Evolutionary conservation across 1,284 basidiomycete genomes (phyloP).

Genomic region (Thecaphora thlaspeos): DNA sequence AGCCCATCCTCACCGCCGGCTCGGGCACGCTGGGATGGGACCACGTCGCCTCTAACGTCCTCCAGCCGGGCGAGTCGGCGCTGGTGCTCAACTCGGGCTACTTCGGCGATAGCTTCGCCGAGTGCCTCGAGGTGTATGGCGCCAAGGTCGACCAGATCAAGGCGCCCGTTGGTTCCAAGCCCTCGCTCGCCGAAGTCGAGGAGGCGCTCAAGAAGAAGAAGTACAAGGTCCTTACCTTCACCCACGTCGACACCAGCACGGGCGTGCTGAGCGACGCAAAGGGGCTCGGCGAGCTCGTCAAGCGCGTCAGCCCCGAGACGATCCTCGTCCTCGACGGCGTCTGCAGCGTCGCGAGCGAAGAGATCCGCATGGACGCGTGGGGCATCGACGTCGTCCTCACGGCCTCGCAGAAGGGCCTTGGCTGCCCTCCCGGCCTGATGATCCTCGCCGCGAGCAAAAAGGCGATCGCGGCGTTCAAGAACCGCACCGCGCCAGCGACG

Average conservation of each 20-base stretch:
- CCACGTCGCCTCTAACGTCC: constrained; percentile 67
- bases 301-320: constrained; percentile 78
- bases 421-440: constrained; percentile 89
- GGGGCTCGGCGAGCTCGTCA: constrained; percentile 73
- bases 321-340: constrained; percentile 87
- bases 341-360: constrained; percentile 92
- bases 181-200: constrained; percentile 67
- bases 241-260: constrained; percentile 70
- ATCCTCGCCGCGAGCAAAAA: constrained; percentile 78
- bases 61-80: constrained; percentile 74
- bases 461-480: constrained; percentile 75
- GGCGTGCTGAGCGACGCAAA: constrained; percentile 84
- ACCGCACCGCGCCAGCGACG: constrained; percentile 69
- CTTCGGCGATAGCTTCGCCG: constrained; percentile 56
- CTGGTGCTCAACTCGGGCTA: constrained; percentile 69
- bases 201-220: constrained; percentile 74
- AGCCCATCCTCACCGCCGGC: constrained; percentile 78
- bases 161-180: constrained; percentile 77
- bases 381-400: constrained; percentile 83
- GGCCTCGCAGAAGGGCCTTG: constrained; percentile 92
- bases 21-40: constrained; percentile 92
- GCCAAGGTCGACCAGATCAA: constrained; percentile 83
- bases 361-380: constrained; percentile 91
- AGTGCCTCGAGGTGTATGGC: constrained; percentile 71
- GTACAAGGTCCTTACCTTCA: constrained; percentile 88